Evolutionary conservation across 257 asterid species (phyloP).

Genomic region (Apocynum venetum): DNA sequence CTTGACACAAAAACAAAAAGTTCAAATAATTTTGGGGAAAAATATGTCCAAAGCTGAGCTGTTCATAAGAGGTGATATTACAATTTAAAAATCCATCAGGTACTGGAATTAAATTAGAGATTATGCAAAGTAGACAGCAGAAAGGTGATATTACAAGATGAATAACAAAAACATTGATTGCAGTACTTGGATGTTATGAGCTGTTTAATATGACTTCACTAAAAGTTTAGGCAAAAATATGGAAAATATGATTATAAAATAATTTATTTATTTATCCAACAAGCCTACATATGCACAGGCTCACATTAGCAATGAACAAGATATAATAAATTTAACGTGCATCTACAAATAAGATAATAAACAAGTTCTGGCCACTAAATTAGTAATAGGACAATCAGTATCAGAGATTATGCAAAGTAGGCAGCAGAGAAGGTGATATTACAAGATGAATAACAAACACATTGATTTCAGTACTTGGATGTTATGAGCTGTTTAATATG

Average conservation of each 20-base stretch:
- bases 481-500: neutral
- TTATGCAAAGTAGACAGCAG: neutral
- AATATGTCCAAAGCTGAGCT: too few relatives aligned
- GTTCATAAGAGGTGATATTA: too few relatives aligned
- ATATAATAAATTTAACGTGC: neutral
- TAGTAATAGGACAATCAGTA: slow-evolving; percentile 12
- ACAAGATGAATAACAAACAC: neutral
- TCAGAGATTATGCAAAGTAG: slow-evolving; percentile 10
- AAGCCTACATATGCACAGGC: neutral
- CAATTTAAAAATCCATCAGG: too few relatives aligned
- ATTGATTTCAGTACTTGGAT: neutral
- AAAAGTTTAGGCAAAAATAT: neutral
- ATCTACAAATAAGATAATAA: neutral
- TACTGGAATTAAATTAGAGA: neutral
- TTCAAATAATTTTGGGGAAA: too few relatives aligned
- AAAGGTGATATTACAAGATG: neutral
- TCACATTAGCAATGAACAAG: neutral
- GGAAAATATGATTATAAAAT: neutral
- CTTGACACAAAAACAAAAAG: neutral
- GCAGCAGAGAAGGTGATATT: neutral
- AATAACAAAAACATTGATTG: neutral
- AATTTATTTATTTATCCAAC: neutral
- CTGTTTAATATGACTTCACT: neutral
- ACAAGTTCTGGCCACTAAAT: slow-evolving; percentile 1
- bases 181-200: neutral